Conservation (phyloP, 352 stramenopile genomes). For the Phytophthora melonis region DNA sequence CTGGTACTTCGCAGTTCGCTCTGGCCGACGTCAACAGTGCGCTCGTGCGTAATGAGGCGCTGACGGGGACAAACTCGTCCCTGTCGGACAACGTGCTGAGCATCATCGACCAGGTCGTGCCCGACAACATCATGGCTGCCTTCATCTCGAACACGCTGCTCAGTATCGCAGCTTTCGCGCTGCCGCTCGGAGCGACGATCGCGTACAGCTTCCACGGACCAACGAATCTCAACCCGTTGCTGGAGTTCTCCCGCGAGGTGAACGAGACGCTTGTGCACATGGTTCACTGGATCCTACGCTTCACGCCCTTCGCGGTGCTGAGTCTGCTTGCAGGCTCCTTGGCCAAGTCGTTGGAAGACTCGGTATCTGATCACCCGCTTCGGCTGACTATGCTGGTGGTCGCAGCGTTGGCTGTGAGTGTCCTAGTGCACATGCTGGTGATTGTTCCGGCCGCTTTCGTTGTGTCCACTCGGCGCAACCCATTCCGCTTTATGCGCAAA, state of each 20-base stretch:
- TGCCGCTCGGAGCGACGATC: conserved; percentile 70
- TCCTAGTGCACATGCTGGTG: conserved; percentile 72
- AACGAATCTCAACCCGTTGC: conserved; percentile 74
- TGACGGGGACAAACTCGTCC: conserved; percentile 49
- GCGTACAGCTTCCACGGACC: conserved; percentile 77
- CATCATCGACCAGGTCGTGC: conserved; percentile 70
- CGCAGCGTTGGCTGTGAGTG: conserved; percentile 47
- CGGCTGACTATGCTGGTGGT: conserved; percentile 57
- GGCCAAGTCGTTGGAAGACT: conserved; percentile 47
- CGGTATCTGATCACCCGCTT: conserved; percentile 54
- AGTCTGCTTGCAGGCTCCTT: conserved; percentile 78
- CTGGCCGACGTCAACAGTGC: conserved; percentile 68
- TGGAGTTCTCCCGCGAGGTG: conserved; percentile 83
- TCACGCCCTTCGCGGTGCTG: conserved; percentile 78
- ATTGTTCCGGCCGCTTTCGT: conserved; percentile 68
- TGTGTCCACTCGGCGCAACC: conserved; percentile 69
- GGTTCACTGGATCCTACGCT: conserved; percentile 74
- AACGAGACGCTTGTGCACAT: conserved; percentile 86
- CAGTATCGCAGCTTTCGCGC: conserved; percentile 76
- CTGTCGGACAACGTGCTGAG: conserved; percentile 73
- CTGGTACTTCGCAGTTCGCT: conserved; percentile 56
- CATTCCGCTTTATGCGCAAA: conserved; percentile 77
- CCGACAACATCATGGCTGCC: conserved; percentile 76
- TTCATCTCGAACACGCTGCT: conserved; percentile 76
- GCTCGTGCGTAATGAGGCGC: conserved; percentile 55